Percentiles rank a stretch among this genome's conserved stretches.
Conservation (phyloP, 2,329 filamentous ascomycete genomes). For the Colletotrichum sp. region DNA sequence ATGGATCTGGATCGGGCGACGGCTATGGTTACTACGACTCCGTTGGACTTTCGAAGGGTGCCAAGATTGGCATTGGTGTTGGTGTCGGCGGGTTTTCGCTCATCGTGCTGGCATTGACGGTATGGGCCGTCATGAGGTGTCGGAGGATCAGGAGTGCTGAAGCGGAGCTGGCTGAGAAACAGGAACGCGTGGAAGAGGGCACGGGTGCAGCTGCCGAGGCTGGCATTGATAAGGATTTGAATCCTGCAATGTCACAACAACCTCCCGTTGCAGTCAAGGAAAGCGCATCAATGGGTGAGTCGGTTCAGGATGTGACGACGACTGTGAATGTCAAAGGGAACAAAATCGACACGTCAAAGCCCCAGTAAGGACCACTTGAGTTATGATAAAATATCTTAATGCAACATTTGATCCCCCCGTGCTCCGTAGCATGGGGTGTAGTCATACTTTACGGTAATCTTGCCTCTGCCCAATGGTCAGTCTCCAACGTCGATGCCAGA, state of each 20-base stretch:
- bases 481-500: neutral
- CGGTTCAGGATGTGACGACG: neutral
- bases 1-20: neutral
- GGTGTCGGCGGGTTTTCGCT: neutral
- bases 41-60: neutral
- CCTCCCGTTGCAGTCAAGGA: neutral
- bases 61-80: neutral
- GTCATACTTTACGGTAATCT: neutral
- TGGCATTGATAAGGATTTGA: neutral
- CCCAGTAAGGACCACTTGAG: neutral
- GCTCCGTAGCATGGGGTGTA: neutral
- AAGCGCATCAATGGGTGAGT: neutral
- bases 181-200: neutral
- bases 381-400: neutral
- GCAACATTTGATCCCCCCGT: neutral
- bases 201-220: neutral
- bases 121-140: constrained; percentile 5
- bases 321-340: neutral
- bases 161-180: neutral
- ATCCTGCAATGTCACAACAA: neutral
- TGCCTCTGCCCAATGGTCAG: neutral
- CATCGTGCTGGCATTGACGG: neutral
- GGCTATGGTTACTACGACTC: neutral
- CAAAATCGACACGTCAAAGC: neutral
- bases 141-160: neutral